Conservation (phyloP, 495 filamentous ascomycete genomes). For the Parathielavia appendiculata region DNA sequence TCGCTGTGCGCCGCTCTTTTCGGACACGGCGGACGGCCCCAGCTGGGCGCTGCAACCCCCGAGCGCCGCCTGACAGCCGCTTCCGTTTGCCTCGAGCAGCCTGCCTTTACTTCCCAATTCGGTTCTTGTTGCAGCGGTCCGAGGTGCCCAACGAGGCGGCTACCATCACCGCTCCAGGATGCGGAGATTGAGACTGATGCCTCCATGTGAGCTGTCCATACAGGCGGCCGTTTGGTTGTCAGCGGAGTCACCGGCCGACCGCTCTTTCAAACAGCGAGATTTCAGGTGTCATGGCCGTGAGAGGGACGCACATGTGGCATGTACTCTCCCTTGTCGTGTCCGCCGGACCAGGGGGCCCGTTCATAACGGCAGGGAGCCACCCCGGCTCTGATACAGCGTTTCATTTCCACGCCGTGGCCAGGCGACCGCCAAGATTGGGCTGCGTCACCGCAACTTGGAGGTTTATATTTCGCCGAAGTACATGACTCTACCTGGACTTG, state of each 20-base stretch:
- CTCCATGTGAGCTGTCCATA: not conserved
- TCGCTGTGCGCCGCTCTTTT: constrained; percentile 24
- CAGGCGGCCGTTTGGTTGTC: constrained; percentile 4
- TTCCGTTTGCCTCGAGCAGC: constrained; percentile 15
- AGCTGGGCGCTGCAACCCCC: constrained; percentile 15
- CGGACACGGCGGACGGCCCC: constrained; percentile 12
- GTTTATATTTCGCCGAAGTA: constrained; percentile 16
- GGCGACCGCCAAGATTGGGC: constrained; percentile 29
- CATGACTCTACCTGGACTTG: constrained; percentile 21
- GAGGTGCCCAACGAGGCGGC: constrained; percentile 4
- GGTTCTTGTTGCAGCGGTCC: not conserved
- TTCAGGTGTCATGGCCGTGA: constrained; percentile 10
- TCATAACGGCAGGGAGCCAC: constrained; percentile 24
- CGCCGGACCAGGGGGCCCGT: constrained; percentile 25
- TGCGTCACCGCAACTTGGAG: constrained; percentile 40
- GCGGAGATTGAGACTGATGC: not conserved
- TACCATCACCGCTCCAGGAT: not conserved
- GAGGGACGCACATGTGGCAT: constrained; percentile 8
- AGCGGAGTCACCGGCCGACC: constrained; percentile 3
- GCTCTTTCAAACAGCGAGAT: constrained; percentile 1
- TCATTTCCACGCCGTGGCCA: constrained; percentile 29
- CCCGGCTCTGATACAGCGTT: constrained; percentile 28
- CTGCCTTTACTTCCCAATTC: constrained; percentile 5
- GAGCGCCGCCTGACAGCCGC: constrained; percentile 18
- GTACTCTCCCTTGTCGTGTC: constrained; percentile 16